A percentile compares a stretch with the other conserved stretches of the same genome.
Evolutionary conservation across 164 flowering plant species (phyloP).

Genomic region (Piper longum): DNA sequence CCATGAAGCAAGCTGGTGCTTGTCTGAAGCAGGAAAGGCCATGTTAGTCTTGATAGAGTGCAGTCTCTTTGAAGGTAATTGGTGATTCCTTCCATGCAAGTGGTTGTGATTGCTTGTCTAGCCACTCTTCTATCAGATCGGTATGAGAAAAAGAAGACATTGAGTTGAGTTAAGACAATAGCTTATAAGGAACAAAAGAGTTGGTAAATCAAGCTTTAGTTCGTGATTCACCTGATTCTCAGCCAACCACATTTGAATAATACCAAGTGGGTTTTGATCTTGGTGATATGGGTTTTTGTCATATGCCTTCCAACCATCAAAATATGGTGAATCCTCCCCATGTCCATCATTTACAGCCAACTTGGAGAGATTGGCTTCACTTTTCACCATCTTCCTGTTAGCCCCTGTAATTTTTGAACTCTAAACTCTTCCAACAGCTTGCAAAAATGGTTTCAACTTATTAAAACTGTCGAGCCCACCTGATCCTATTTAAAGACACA

Average conservation of each 20-base stretch:
- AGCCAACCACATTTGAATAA: constrained; percentile 59
- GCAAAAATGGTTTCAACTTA: no score
- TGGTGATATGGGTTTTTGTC: constrained; percentile 33
- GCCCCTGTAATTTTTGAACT: background rate
- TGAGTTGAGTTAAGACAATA: no score
- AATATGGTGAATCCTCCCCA: constrained; percentile 35
- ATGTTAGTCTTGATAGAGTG: constrained; percentile 27
- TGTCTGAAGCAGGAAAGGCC: constrained; percentile 18
- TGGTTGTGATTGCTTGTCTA: constrained; percentile 8
- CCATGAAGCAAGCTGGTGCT: constrained; percentile 6
- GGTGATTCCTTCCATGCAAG: constrained; percentile 10
- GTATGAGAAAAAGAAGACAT: constrained; percentile 2
- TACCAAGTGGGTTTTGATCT: constrained; percentile 33
- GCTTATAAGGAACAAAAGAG: no score
- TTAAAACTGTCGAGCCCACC: no score
- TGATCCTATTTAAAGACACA: no score
- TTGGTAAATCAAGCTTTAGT: background rate
- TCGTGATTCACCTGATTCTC: constrained; percentile 37
- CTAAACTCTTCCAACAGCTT: no score
- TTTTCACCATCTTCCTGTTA: background rate
- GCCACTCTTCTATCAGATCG: constrained; percentile 18
- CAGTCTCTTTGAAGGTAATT: constrained; percentile 17
- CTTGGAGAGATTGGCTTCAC: background rate
- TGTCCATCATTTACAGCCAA: constrained; percentile 11
- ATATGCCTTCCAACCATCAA: constrained; percentile 37